Conservation (phyloP, 441 rosid species). For the Erodium trifolium region DNA sequence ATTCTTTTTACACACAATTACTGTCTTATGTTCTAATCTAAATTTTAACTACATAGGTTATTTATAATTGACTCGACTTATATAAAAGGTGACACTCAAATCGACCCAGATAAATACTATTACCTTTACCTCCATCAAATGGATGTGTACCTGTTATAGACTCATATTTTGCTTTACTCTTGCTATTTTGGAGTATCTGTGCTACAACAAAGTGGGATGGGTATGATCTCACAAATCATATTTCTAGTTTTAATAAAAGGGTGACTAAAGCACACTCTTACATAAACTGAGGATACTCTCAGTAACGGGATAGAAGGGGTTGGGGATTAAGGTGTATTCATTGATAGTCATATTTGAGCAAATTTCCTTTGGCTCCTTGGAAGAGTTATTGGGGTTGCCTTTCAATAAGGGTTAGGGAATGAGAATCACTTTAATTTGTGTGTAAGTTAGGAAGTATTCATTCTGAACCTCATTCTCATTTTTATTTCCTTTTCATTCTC, state of each 20-base stretch:
- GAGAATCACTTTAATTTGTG: too few relatives aligned
- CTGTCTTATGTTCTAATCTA: background rate
- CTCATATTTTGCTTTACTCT: background rate
- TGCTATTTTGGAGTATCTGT: background rate
- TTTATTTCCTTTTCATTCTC: too few relatives aligned
- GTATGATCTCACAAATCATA: background rate
- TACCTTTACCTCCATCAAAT: background rate
- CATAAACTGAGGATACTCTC: background rate
- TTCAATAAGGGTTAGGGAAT: too few relatives aligned
- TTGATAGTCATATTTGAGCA: background rate
- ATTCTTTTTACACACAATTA: background rate
- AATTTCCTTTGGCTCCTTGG: background rate
- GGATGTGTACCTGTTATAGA: background rate
- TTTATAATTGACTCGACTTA: background rate
- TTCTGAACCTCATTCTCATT: too few relatives aligned
- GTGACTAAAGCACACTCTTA: background rate
- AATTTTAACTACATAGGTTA: background rate
- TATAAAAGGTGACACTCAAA: background rate
- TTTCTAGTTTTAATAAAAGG: background rate
- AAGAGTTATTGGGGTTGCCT: background rate
- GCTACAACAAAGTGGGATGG: too few relatives aligned
- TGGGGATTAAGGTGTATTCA: background rate
- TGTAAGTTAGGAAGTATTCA: too few relatives aligned
- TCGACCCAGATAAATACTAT: background rate
- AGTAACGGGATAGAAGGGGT: background rate